These are phyloP conservation scores for Aspergillus kassunensis DNA, from an alignment of 495 filamentous ascomycete species.

Conservation along the genomic window DNA sequence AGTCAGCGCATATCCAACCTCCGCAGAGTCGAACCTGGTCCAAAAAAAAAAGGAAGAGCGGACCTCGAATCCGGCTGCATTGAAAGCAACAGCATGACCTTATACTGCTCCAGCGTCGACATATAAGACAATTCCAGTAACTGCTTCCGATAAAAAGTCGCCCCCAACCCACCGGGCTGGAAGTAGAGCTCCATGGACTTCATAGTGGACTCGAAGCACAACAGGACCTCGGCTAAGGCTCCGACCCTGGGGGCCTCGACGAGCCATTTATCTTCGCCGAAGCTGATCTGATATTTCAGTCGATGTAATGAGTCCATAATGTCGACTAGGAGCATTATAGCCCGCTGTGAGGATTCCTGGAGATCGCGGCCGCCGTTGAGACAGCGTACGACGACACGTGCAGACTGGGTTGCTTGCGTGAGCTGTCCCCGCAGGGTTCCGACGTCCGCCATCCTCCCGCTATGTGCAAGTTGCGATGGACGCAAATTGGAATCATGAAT, in stretches of 20 bases:
- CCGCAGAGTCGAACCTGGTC: background rate
- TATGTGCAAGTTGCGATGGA: too few relatives aligned
- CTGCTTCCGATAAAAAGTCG: constrained; percentile 24
- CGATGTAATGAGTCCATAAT: constrained; percentile 22
- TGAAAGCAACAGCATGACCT: constrained; percentile 25
- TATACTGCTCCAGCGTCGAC: constrained; percentile 29
- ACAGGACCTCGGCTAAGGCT: constrained; percentile 20
- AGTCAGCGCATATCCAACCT: background rate
- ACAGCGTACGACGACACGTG: constrained; percentile 21
- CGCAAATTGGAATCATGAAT: too few relatives aligned
- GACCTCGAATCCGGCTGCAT: constrained; percentile 31
- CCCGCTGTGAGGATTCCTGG: constrained; percentile 18
- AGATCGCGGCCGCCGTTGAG: constrained; percentile 17
- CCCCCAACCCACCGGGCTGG: constrained; percentile 31
- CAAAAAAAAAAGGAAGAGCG: background rate
- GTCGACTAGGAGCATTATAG: constrained; percentile 20
- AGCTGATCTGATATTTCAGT: constrained; percentile 25
- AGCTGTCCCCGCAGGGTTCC: constrained; percentile 16
- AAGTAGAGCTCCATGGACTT: constrained; percentile 30
- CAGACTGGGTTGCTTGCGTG: constrained; percentile 10
- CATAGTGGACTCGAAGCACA: constrained; percentile 20
- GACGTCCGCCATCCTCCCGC: constrained; percentile 21
- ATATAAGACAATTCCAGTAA: constrained; percentile 28
- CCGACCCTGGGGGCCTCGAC: constrained; percentile 18
- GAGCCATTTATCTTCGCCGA: constrained; percentile 26